Conservation (phyloP, 441 rosid species). For the Euphorbia schlechtendalii region DNA sequence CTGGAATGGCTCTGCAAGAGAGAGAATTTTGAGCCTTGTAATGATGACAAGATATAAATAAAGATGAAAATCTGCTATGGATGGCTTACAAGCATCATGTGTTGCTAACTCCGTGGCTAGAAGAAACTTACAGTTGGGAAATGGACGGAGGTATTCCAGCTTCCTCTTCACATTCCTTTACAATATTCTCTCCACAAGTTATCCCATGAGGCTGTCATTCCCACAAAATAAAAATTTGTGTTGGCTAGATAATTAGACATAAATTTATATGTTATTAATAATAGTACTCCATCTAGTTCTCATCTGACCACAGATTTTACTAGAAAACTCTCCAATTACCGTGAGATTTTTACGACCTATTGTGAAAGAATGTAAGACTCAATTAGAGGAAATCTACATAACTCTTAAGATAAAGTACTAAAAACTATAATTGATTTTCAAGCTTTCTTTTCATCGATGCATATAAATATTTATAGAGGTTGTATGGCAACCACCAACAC, state of each 20-base stretch:
- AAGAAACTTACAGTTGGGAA: conserved; percentile 40
- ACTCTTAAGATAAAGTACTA: too few relatives aligned
- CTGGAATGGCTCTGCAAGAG: conserved; percentile 54
- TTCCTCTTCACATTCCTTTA: conserved; percentile 92
- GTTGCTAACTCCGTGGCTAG: conserved; percentile 8
- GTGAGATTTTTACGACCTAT: too few relatives aligned
- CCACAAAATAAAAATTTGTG: conserved; percentile 8
- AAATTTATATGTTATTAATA: neutral
- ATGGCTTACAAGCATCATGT: neutral
- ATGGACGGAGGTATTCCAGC: conserved; percentile 68
- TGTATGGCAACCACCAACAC: too few relatives aligned
- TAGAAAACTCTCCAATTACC: too few relatives aligned
- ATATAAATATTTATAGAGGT: too few relatives aligned
- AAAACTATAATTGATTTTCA: too few relatives aligned
- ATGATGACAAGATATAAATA: conserved; percentile 6
- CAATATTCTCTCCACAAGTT: conserved; percentile 62
- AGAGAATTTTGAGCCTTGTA: conserved; percentile 7
- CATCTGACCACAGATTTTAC: too few relatives aligned
- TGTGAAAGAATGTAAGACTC: too few relatives aligned
- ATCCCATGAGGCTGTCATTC: conserved; percentile 68
- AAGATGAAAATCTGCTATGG: conserved; percentile 1
- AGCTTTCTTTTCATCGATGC: too few relatives aligned
- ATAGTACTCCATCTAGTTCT: too few relatives aligned
- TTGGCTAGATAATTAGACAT: neutral
- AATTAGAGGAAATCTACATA: too few relatives aligned